Base-by-base conservation (phyloP, 345 rosid genomes). In the Arabis alpina region DNA sequence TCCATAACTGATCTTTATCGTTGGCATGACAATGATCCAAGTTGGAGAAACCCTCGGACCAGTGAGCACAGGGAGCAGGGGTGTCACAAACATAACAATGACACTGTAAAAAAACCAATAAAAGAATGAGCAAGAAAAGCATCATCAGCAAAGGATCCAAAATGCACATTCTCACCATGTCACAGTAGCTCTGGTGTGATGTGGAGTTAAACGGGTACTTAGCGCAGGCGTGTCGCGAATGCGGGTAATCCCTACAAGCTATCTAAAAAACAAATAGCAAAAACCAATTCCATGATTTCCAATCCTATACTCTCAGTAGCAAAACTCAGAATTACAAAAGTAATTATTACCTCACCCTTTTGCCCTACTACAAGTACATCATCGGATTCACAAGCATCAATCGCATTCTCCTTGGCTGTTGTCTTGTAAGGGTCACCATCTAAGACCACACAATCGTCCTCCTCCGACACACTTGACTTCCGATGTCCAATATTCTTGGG, bases 181-280 rank as follows among this genome's bases (percentile, higher is more conserved):
- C 77, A 70, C 98, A 92, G 53, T 82, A 70, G 10, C 32, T 59
- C 49, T 77, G 76, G 70, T 86, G 95, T 13, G 78, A 66, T 12
- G 86, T 83, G 10, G 85, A 83, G 52, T 78, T 54, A 83, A 92
- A 92, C 11, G 81, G 77, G 76, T 75, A 90, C 67, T 75, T 80
- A 56, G 79, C 88, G 44, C 98, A 92, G 15, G 76, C 81, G 76
- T 92, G 94, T 5, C 98, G 83, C 23, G 95, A 76, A 74, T 92
- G 98, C 52, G 98, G 96, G 36, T 76, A 92, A 74, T 92, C 95
- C 68, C 96, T 82, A 74, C 95, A 92, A 6, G 96, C 98, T 79
- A 92, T 58, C 98, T 92, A 81, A 74, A 74, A 34, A 32, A 41
- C 56, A 37, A 58, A 60, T 1, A 9, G 4, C 51, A 16, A 39